Evolutionary conservation across 2,329 filamentous ascomycete genomes (phyloP).

Genomic region (Colletotrichum orchidophilum): DNA sequence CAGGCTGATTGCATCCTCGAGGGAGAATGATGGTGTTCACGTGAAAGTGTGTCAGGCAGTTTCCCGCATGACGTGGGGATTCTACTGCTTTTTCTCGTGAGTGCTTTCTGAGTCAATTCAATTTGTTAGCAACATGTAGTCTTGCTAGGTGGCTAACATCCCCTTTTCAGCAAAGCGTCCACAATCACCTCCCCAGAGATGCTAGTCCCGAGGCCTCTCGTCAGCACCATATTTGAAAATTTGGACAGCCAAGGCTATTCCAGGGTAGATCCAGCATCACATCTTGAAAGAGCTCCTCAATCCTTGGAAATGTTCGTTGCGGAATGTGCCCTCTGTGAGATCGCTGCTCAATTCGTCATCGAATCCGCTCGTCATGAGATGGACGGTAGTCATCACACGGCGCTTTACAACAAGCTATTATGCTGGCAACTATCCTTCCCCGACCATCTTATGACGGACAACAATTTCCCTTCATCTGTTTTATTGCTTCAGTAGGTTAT

Average conservation of each 20-base stretch:
- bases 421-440: conserved; percentile 19
- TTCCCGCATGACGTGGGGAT: conserved; percentile 35
- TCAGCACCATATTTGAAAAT: conserved; percentile 6
- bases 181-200: not conserved
- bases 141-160: not conserved
- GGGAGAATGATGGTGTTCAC: not conserved
- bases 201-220: conserved; percentile 1
- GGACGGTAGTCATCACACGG: not conserved
- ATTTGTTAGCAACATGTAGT: too few species aligned
- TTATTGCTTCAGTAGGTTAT: conserved; percentile 9
- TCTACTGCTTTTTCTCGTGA: conserved; percentile 38
- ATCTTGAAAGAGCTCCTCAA: not conserved
- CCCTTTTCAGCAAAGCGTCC: not conserved
- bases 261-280: not conserved
- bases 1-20: not conserved
- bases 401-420: conserved; percentile 17
- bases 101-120: not conserved
- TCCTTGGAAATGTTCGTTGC: not conserved
- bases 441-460: not conserved
- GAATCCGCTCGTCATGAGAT: not conserved
- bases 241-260: too few species aligned
- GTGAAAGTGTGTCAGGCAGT: conserved; percentile 21
- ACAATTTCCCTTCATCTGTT: not conserved
- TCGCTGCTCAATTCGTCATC: conserved; percentile 1
- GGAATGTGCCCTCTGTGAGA: conserved; percentile 21